These are phyloP conservation scores for Anisogramma anomala DNA, from an alignment of 2,329 filamentous ascomycete genomes.

Conservation along the genomic window DNA sequence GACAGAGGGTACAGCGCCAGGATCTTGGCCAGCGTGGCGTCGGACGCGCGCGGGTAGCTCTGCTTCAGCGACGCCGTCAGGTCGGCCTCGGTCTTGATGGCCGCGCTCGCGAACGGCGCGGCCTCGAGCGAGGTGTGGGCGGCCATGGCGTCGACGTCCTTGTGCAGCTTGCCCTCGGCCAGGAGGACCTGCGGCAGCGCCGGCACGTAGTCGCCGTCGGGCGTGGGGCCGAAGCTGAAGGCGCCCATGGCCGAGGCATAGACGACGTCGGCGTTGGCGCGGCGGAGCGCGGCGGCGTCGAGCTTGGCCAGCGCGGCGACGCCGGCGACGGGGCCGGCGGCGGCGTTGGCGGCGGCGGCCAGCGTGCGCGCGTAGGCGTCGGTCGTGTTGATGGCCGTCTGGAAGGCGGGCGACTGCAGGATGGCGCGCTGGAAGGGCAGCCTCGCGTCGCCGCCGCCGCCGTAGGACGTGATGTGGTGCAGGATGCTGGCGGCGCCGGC, in stretches of 20 bases:
- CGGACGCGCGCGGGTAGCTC: slow-evolving; percentile 14
- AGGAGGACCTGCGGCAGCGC: slow-evolving; percentile 21
- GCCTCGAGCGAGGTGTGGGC: slow-evolving; percentile 37
- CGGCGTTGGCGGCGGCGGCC: slow-evolving; percentile 8
- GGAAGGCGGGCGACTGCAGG: slow-evolving; percentile 25
- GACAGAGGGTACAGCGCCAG: slow-evolving; percentile 28
- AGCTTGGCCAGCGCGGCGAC: slow-evolving; percentile 20
- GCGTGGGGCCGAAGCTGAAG: slow-evolving; percentile 23
- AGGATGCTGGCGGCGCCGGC: slow-evolving; percentile 37
- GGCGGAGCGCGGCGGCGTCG: slow-evolving; percentile 16
- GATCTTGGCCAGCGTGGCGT: slow-evolving; percentile 26
- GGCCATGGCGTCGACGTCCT: slow-evolving; percentile 33
- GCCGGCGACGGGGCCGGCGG: slow-evolving; percentile 20
- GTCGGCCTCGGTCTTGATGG: slow-evolving; percentile 28
- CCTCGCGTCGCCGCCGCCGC: slow-evolving; percentile 29
- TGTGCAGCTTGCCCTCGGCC: slow-evolving; percentile 21
- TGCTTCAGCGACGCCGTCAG: slow-evolving; percentile 28
- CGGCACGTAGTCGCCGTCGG: slow-evolving; percentile 22
- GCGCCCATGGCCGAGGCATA: slow-evolving; percentile 16
- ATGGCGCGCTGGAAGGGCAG: slow-evolving; percentile 30
- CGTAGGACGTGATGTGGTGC: slow-evolving; percentile 35
- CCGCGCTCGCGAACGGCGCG: slow-evolving; percentile 28
- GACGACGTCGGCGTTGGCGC: slow-evolving; percentile 18
- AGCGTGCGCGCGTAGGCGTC: slow-evolving; percentile 19
- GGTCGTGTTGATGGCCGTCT: slow-evolving; percentile 24